Evolutionary conservation across 805 yeast species (phyloP).

Genomic region (Kluyveromyces starmeri): DNA sequence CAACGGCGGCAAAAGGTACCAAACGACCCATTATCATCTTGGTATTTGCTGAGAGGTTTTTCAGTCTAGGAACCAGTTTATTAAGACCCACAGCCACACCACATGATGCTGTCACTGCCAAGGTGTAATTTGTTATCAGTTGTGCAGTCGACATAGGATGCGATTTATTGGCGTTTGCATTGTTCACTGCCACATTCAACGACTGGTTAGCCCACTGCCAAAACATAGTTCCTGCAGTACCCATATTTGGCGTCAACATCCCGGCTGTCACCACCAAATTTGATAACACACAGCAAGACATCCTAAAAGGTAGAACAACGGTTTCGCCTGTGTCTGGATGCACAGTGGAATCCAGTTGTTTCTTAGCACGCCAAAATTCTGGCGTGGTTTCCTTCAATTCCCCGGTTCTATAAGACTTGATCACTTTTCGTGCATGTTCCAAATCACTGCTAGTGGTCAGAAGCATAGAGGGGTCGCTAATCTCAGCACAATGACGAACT

Average conservation of each 20-base stretch:
- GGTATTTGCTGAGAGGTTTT: constrained; percentile 58
- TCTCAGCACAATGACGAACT: constrained; percentile 87
- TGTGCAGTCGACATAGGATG: constrained; percentile 80
- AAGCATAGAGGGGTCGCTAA: constrained; percentile 87
- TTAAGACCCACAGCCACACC: constrained; percentile 92
- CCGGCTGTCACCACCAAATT: constrained; percentile 94
- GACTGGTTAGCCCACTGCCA: constrained; percentile 99
- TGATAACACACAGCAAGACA: constrained; percentile 92
- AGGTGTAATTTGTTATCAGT: constrained; percentile 64
- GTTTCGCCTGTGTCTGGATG: constrained; percentile 97
- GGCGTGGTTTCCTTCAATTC: constrained; percentile 57
- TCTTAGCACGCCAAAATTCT: constrained; percentile 82
- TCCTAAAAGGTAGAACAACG: constrained; percentile 86
- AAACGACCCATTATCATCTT: constrained; percentile 69
- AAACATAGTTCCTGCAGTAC: constrained; percentile 82
- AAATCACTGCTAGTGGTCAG: constrained; percentile 61
- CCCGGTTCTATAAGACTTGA: constrained; percentile 71
- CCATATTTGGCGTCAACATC: constrained; percentile 92
- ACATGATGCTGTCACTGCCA: constrained; percentile 93
- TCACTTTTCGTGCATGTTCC: constrained; percentile 49
- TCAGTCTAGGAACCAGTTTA: constrained; percentile 80
- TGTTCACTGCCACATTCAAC: constrained; percentile 91
- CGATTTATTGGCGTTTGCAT: constrained; percentile 92
- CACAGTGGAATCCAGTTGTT: constrained; percentile 78
- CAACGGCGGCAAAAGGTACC: constrained; percentile 98